A percentile compares a stretch with the other conserved stretches of the same genome.
phyloP scores from a whole-genome alignment of 352 stramenopile genomes.

The Pythium sukuiense region DNA sequence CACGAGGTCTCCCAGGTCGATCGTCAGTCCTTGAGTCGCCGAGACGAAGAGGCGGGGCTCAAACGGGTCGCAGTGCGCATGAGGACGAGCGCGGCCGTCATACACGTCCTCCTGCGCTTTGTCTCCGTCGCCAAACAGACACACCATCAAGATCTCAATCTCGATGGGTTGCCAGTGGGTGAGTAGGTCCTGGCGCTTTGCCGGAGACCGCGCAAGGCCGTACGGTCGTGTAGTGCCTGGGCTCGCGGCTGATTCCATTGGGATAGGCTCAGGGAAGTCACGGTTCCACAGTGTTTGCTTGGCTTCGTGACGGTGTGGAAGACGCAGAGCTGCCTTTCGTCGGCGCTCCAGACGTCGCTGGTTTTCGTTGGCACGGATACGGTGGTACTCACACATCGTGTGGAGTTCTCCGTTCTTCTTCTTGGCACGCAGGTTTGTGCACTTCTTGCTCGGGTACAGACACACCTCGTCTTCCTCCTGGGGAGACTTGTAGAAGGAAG shows the following conservation, averaged over 20 bases:
- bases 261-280: conserved; percentile 22
- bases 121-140: conserved; percentile 26
- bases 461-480: conserved; percentile 40
- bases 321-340: conserved; percentile 40
- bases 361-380: conserved; percentile 81
- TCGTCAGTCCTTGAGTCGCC: neutral
- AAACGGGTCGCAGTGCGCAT: neutral
- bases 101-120: neutral
- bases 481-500: conserved; percentile 6
- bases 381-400: conserved; percentile 86
- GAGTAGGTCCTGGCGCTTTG: conserved; percentile 10
- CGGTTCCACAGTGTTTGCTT: conserved; percentile 30
- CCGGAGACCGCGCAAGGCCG: conserved; percentile 1
- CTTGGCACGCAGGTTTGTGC: conserved; percentile 73
- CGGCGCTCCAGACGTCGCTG: conserved; percentile 79
- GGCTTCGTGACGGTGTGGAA: conserved; percentile 11
- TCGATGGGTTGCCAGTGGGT: conserved; percentile 28
- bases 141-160: conserved; percentile 31
- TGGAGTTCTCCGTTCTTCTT: conserved; percentile 85
- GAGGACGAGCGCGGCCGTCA: too few species aligned
- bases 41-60: neutral
- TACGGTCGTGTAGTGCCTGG: conserved; percentile 4
- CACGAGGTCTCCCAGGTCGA: neutral
- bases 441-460: conserved; percentile 82
- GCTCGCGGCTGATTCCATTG: conserved; percentile 7